A percentile compares a stretch with the other conserved stretches of the same genome.
phyloP scores from a whole-genome alignment of 106 monocot genomes.

The Dendrobium chrysotoxum region DNA sequence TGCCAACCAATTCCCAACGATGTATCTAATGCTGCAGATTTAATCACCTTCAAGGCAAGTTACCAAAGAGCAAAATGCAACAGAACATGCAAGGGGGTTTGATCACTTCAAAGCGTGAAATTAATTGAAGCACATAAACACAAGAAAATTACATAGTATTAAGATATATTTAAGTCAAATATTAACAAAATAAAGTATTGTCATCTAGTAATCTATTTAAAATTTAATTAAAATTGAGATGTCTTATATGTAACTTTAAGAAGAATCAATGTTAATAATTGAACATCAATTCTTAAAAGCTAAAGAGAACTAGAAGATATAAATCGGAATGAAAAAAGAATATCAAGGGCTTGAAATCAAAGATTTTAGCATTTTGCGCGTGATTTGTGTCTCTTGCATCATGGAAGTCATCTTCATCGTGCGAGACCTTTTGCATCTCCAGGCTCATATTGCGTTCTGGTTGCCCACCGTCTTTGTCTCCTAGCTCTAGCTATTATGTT shows the following conservation, averaged over 20 bases:
- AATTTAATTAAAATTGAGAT: not conserved
- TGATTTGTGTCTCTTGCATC: not conserved
- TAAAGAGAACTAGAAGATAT: not conserved
- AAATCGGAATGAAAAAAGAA: not conserved
- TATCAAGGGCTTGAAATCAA: not conserved
- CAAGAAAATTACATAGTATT: not conserved
- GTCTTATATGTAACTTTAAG: not conserved
- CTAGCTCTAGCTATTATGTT: too few species aligned
- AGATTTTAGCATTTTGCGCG: too few species aligned
- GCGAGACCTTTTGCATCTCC: not conserved
- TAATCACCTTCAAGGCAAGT: not conserved
- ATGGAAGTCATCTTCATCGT: too few species aligned
- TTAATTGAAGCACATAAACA: not conserved
- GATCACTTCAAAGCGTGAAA: not conserved
- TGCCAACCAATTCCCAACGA: not conserved
- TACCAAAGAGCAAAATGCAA: not conserved
- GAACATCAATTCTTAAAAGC: not conserved
- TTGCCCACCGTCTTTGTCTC: not conserved
- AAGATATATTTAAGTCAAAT: not conserved
- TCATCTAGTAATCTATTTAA: not conserved
- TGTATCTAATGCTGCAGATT: too few species aligned
- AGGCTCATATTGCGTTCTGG: not conserved
- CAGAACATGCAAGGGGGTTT: not conserved
- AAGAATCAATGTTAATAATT: not conserved
- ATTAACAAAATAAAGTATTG: not conserved